Evolutionary conservation across 768 basidiomycete species (phyloP).

Genomic region (Phaffia australis): DNA sequence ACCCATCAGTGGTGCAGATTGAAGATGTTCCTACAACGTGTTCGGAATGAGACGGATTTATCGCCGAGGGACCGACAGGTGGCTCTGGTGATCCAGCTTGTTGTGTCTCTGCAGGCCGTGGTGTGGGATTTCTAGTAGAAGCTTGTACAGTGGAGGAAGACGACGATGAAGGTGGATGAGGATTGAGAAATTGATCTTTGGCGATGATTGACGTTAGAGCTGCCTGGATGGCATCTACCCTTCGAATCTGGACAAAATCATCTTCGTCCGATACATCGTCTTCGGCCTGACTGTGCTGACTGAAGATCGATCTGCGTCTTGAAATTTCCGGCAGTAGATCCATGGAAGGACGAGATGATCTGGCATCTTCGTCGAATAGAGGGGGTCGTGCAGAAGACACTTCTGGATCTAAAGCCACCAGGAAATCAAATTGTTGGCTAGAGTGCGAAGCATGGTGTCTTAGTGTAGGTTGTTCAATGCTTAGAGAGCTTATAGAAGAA

Average conservation of each 20-base stretch:
- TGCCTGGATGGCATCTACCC: constrained; percentile 94
- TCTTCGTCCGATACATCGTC: constrained; percentile 33
- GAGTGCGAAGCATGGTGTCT: no score
- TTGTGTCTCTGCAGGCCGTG: background rate
- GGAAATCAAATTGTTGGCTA: constrained; percentile 51
- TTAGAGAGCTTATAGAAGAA: no score
- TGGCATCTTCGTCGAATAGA: constrained; percentile 36
- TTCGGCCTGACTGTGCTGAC: background rate
- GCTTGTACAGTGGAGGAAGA: background rate
- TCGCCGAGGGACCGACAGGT: background rate
- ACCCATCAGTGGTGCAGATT: no score
- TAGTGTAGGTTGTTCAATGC: no score
- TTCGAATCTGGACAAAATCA: constrained; percentile 57
- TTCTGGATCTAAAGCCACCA: constrained; percentile 37
- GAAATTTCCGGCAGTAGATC: background rate
- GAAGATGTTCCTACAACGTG: background rate
- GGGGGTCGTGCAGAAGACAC: constrained; percentile 62
- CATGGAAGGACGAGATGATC: background rate
- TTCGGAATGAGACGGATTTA: constrained; percentile 4
- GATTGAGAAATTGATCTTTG: constrained; percentile 34
- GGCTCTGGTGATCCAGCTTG: constrained; percentile 3
- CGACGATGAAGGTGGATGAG: background rate
- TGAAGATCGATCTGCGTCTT: no score
- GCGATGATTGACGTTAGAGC: constrained; percentile 94
- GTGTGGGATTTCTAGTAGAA: background rate